Conservation (phyloP, 2,329 filamentous ascomycete genomes). For the Cordyceps javanica region DNA sequence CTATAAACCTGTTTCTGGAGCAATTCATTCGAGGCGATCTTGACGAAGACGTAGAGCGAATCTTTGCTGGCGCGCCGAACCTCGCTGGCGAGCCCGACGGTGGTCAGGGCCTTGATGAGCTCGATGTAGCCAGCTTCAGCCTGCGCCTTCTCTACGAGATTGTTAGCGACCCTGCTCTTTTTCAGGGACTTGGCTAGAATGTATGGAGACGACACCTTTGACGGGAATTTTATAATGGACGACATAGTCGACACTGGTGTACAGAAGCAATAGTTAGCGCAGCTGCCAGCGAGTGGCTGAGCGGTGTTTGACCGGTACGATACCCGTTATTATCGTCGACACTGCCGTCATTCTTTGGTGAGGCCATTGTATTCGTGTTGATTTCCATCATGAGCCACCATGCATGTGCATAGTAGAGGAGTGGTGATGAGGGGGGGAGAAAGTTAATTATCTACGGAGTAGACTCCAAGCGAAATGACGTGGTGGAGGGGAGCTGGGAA, state of each 20-base stretch:
- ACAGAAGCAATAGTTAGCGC: slow-evolving; percentile 11
- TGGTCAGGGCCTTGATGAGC: slow-evolving; percentile 67
- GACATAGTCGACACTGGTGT: slow-evolving; percentile 74
- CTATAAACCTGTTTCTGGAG: slow-evolving; percentile 78
- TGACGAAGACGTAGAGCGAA: slow-evolving; percentile 77
- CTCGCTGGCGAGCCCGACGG: slow-evolving; percentile 79
- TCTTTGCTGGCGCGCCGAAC: slow-evolving; percentile 72
- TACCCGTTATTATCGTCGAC: slow-evolving; percentile 12
- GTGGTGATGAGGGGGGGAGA: neutral
- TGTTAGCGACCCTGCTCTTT: neutral
- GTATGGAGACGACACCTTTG: slow-evolving; percentile 45
- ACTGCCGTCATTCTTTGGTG: slow-evolving; percentile 8
- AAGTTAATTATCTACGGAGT: neutral
- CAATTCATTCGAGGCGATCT: slow-evolving; percentile 67
- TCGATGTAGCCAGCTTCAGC: slow-evolving; percentile 72
- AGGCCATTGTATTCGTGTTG: neutral
- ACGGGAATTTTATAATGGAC: slow-evolving; percentile 69
- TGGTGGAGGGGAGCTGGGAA: slow-evolving; percentile 2
- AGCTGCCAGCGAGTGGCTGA: neutral
- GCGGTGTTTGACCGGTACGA: neutral
- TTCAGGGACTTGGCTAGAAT: slow-evolving; percentile 1
- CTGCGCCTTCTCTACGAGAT: slow-evolving; percentile 52
- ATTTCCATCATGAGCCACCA: neutral
- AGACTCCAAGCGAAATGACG: slow-evolving; percentile 2
- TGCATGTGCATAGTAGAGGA: neutral